A percentile compares a stretch with the other conserved stretches of the same genome.
Conservation (phyloP, 495 filamentous ascomycete genomes). For the Bryoglossum gracile region DNA sequence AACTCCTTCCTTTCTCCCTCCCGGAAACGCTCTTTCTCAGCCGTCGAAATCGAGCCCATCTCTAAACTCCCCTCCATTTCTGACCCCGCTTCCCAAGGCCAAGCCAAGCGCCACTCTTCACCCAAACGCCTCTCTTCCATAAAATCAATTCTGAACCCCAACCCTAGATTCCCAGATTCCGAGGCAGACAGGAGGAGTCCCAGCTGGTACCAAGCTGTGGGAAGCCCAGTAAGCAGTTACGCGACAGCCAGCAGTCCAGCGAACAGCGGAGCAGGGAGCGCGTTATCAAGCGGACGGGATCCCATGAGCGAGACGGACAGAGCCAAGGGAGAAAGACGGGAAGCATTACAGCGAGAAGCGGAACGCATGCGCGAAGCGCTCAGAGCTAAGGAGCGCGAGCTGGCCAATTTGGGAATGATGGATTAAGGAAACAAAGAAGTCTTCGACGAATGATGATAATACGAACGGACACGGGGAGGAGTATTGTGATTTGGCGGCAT, state of each 20-base stretch:
- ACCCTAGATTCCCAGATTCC: conserved; percentile 16
- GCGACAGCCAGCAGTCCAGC: conserved; percentile 25
- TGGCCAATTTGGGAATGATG: conserved; percentile 50
- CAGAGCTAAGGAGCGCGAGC: conserved; percentile 67
- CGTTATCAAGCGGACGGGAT: conserved; percentile 26
- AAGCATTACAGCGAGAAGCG: conserved; percentile 62
- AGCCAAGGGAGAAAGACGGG: conserved; percentile 54
- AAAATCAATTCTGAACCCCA: conserved; percentile 71
- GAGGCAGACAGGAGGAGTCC: conserved; percentile 10
- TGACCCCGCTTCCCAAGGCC: no score
- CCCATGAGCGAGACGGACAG: conserved; percentile 42
- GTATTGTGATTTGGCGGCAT: no score
- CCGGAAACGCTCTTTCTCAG: conserved; percentile 61
- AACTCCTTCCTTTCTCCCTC: conserved; percentile 45
- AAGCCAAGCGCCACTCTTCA: no score
- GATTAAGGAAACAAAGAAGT: conserved; percentile 3
- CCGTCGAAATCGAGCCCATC: conserved; percentile 37
- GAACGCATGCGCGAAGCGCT: conserved; percentile 71
- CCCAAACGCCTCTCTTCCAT: conserved; percentile 67
- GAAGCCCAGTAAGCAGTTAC: conserved; percentile 21
- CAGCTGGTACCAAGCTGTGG: conserved; percentile 4
- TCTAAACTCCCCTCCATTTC: conserved; percentile 2
- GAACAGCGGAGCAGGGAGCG: conserved; percentile 18
- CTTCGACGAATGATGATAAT: no score
- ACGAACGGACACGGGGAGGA: no score